Percentiles rank a stretch among this genome's conserved stretches.
These are phyloP conservation scores for Beauveria pseudobassiana DNA, from an alignment of 2,329 filamentous ascomycete species.

Conservation along the genomic window DNA sequence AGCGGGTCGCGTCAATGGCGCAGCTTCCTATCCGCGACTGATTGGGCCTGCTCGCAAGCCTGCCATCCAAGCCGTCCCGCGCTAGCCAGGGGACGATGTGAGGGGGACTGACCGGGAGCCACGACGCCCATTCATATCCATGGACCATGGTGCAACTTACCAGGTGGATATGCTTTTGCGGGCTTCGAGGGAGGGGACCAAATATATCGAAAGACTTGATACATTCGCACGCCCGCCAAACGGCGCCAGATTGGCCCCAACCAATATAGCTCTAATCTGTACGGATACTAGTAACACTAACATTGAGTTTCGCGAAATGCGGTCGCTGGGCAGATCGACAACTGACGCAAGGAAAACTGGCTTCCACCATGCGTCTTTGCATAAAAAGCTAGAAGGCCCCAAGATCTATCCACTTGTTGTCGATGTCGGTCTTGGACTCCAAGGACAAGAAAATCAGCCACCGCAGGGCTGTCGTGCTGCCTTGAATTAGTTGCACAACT, in stretches of 20 bases:
- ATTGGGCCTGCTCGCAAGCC: conserved; percentile 2
- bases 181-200: background rate
- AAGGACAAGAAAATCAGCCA: background rate
- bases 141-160: background rate
- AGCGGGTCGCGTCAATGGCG: conserved; percentile 6
- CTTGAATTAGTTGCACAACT: background rate
- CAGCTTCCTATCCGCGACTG: background rate
- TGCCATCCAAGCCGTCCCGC: background rate
- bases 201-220: background rate
- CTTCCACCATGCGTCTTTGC: background rate
- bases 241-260: background rate
- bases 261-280: background rate
- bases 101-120: conserved; percentile 2
- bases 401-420: background rate
- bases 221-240: background rate
- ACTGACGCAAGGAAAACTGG: background rate
- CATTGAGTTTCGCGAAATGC: background rate
- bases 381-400: background rate
- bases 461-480: background rate
- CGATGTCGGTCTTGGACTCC: background rate
- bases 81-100: conserved; percentile 7
- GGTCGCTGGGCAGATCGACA: conserved; percentile 1
- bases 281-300: background rate
- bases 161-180: background rate
- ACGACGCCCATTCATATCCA: background rate